Evolutionary conservation across 805 yeast genomes (phyloP).

Genomic region (Saccharomycopsis fodiens): DNA sequence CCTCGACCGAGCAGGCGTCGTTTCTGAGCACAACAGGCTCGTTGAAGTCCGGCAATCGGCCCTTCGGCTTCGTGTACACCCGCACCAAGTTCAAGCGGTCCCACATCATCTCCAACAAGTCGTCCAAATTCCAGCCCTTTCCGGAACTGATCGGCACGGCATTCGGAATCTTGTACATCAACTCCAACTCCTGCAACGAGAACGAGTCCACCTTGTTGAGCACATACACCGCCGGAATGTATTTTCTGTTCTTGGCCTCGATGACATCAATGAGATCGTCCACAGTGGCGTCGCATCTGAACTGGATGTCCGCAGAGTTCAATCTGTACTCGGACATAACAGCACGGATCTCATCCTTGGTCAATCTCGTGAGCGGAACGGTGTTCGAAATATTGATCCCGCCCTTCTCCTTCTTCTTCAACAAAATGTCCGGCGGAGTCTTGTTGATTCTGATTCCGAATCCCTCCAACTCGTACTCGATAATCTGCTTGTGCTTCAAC

Average conservation of each 20-base stretch:
- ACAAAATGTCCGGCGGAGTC: conserved; percentile 84
- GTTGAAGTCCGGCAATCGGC: conserved; percentile 82
- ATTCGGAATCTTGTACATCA: conserved; percentile 86
- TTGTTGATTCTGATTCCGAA: conserved; percentile 93
- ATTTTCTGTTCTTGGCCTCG: conserved; percentile 84
- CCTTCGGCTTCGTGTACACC: conserved; percentile 96
- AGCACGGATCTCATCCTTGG: conserved; percentile 88
- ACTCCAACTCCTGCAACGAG: conserved; percentile 86
- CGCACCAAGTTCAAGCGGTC: conserved; percentile 81
- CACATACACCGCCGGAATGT: conserved; percentile 92
- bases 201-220: conserved; percentile 94
- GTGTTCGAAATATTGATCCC: conserved; percentile 93
- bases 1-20: conserved; percentile 81
- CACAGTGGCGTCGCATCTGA: conserved; percentile 95
- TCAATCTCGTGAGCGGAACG: conserved; percentile 85
- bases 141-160: conserved; percentile 97
- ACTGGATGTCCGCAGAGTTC: conserved; percentile 92
- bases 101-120: conserved; percentile 94
- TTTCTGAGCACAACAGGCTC: conserved; percentile 91
- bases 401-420: conserved; percentile 91
- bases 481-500: conserved; percentile 84
- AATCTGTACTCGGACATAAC: conserved; percentile 94
- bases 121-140: conserved; percentile 95
- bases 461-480: conserved; percentile 94
- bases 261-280: conserved; percentile 93